A percentile compares a stretch with the other conserved stretches of the same genome.
Evolutionary conservation across 2,329 filamentous ascomycete species (phyloP).

Genomic region (Beauveria bassiana): DNA sequence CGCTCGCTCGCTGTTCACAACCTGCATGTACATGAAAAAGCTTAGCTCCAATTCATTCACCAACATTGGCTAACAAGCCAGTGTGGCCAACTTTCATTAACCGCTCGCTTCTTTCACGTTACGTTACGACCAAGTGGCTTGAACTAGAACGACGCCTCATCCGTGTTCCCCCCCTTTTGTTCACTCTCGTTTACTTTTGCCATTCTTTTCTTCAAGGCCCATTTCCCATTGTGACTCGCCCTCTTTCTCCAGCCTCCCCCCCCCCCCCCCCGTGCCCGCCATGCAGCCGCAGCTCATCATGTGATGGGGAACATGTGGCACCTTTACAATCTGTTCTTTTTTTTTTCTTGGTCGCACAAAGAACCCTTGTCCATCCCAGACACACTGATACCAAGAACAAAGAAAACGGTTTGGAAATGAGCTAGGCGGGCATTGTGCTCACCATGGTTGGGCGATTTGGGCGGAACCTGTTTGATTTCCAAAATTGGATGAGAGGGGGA

Average conservation of each 20-base stretch:
- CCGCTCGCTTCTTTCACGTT: not conserved
- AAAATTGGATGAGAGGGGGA: too few species aligned
- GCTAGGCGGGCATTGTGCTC: too few species aligned
- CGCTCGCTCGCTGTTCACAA: too few species aligned
- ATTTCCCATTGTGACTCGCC: not conserved
- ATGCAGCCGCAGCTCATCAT: constrained; percentile 2
- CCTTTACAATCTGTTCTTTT: not conserved
- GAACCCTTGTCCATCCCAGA: not conserved
- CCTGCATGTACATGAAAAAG: too few species aligned
- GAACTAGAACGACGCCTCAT: not conserved
- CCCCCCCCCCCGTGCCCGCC: not conserved
- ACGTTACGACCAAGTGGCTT: not conserved
- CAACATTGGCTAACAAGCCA: not conserved
- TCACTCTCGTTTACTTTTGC: not conserved
- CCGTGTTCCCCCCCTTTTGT: not conserved
- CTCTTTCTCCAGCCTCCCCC: not conserved
- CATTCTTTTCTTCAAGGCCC: not conserved
- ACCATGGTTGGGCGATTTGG: too few species aligned
- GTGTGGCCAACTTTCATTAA: not conserved
- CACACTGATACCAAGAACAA: too few species aligned
- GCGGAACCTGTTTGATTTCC: too few species aligned
- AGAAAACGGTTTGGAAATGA: too few species aligned
- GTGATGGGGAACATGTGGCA: not conserved
- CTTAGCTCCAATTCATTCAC: too few species aligned
- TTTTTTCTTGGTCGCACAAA: not conserved